Percentiles rank a stretch among this genome's conserved stretches.
phyloP scores from a whole-genome alignment of 176 grass and related monocot genomes.

The Bonia amplexicaulis region DNA sequence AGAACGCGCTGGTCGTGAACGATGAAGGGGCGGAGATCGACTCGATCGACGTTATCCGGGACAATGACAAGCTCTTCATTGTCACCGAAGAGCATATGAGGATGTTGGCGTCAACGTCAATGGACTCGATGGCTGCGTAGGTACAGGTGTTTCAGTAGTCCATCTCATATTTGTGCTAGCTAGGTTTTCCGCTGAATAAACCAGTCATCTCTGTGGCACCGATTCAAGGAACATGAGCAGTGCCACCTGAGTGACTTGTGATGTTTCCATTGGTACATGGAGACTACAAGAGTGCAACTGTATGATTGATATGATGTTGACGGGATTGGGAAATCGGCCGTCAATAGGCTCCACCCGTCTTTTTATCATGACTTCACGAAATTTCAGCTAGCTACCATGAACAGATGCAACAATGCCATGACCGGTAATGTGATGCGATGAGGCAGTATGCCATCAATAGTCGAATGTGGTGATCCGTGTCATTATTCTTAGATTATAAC shows the following conservation, averaged over 20 bases:
- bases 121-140: slow-evolving; percentile 6
- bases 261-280: neutral
- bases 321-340: neutral
- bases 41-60: slow-evolving; percentile 67
- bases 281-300: neutral
- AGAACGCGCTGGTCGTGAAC: slow-evolving; percentile 48
- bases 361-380: neutral
- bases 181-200: neutral
- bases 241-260: neutral
- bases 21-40: slow-evolving; percentile 69
- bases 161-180: neutral
- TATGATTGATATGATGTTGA: neutral
- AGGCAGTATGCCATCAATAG: neutral
- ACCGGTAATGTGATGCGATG: neutral
- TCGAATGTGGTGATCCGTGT: neutral
- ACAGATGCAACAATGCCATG: neutral
- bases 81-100: slow-evolving; percentile 37
- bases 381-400: neutral
- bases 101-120: slow-evolving; percentile 5
- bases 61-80: slow-evolving; percentile 80
- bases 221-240: neutral
- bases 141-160: neutral
- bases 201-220: neutral
- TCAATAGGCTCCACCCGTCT: neutral
- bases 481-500: no score